A percentile compares a stretch with the other conserved stretches of the same genome.
These are phyloP conservation scores for Fusarium tuaranense DNA, from an alignment of 2,329 filamentous ascomycete genomes.

Conservation along the genomic window DNA sequence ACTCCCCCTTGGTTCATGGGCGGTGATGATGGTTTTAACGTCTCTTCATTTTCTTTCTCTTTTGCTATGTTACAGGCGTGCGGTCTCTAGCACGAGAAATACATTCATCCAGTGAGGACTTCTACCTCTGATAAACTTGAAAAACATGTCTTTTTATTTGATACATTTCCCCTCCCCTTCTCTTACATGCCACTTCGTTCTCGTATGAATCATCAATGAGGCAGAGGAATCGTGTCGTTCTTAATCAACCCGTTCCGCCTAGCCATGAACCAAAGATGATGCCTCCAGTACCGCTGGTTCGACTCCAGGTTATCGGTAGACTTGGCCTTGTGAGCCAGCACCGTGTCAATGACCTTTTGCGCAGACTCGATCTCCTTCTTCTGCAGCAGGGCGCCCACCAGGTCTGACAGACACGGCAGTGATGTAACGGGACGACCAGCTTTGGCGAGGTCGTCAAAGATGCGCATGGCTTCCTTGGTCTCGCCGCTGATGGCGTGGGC, in stretches of 20 bases:
- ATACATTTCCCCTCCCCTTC: not conserved
- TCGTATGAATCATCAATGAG: not conserved
- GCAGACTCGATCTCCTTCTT: slow-evolving; percentile 44
- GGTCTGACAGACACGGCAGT: slow-evolving; percentile 56
- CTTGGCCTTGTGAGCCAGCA: slow-evolving; percentile 45
- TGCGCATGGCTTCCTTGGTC: slow-evolving; percentile 58
- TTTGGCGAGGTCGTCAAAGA: slow-evolving; percentile 60
- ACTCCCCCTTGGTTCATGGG: not conserved
- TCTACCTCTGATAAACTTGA: slow-evolving; percentile 29
- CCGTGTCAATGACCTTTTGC: slow-evolving; percentile 47
- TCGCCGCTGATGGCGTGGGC: slow-evolving; percentile 71
- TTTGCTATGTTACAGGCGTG: slow-evolving; percentile 27
- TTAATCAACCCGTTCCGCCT: slow-evolving; percentile 54
- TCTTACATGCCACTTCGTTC: not conserved
- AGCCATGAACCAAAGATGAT: slow-evolving; percentile 64
- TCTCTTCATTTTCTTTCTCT: not conserved
- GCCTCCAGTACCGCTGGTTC: slow-evolving; percentile 56
- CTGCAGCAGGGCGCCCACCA: slow-evolving; percentile 53
- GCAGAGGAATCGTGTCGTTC: slow-evolving; percentile 18
- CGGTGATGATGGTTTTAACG: slow-evolving; percentile 2
- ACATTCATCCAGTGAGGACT: slow-evolving; percentile 33
- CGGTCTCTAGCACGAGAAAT: slow-evolving; percentile 19
- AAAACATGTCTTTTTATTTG: not conserved
- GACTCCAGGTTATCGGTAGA: slow-evolving; percentile 28
- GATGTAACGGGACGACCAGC: slow-evolving; percentile 55